Percentiles rank a stretch among this genome's conserved stretches.
Conservation (phyloP, 495 filamentous ascomycete species). For the Aspergillus bertholletiae region DNA sequence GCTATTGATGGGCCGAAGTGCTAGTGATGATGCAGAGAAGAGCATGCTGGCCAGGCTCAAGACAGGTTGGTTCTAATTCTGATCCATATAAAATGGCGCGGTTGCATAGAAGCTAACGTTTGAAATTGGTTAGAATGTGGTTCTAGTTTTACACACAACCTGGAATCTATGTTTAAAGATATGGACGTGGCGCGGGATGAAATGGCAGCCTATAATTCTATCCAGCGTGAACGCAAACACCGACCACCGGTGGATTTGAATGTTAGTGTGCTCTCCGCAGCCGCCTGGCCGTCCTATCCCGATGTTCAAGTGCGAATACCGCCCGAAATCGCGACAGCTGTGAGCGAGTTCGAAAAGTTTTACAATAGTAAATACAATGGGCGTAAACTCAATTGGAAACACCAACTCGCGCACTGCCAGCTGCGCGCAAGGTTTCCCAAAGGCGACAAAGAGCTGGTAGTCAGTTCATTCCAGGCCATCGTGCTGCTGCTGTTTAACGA, state of each 20-base stretch:
- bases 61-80: slow-evolving; percentile 47
- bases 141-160: slow-evolving; percentile 87
- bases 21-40: slow-evolving; percentile 89
- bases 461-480: slow-evolving; percentile 86
- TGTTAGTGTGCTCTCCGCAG: slow-evolving; percentile 79
- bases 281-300: slow-evolving; percentile 90
- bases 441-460: slow-evolving; percentile 78
- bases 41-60: slow-evolving; percentile 91
- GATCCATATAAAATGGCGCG: background rate
- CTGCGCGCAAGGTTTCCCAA: slow-evolving; percentile 73
- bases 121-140: slow-evolving; percentile 66
- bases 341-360: slow-evolving; percentile 71
- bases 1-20: slow-evolving; percentile 84
- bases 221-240: slow-evolving; percentile 45
- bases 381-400: slow-evolving; percentile 85
- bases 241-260: slow-evolving; percentile 67
- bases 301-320: slow-evolving; percentile 77
- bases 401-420: slow-evolving; percentile 82
- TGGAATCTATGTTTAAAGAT: slow-evolving; percentile 99
- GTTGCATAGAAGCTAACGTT: slow-evolving; percentile 3
- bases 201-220: slow-evolving; percentile 69
- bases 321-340: slow-evolving; percentile 59
- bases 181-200: slow-evolving; percentile 86
- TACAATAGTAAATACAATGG: slow-evolving; percentile 87
- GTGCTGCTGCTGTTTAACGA: slow-evolving; percentile 92